Conservation (phyloP, 495 filamentous ascomycete genomes). For the Podospora tetraspora region DNA sequence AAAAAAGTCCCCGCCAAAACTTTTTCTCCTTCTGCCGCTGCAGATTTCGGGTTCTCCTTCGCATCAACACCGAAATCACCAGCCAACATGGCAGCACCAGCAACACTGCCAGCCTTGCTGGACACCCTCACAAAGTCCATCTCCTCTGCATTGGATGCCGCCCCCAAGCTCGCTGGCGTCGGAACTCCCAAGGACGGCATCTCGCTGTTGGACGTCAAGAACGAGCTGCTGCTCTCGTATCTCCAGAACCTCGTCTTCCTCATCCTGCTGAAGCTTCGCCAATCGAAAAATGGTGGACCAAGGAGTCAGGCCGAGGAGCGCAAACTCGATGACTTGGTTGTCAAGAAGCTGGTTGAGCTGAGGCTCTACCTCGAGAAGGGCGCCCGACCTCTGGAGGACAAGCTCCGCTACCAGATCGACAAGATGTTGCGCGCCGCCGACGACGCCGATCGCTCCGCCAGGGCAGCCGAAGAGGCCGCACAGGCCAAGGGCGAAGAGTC, state of each 20-base stretch:
- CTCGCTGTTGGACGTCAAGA: constrained; percentile 90
- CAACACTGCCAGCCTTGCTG: constrained; percentile 53
- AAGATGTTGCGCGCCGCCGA: constrained; percentile 84
- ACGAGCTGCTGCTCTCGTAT: constrained; percentile 91
- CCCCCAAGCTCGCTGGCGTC: constrained; percentile 53
- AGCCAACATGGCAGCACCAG: constrained; percentile 43
- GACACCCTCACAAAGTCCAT: constrained; percentile 61
- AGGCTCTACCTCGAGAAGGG: constrained; percentile 87
- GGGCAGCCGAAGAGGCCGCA: constrained; percentile 26
- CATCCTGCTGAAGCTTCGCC: constrained; percentile 73
- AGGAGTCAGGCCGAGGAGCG: constrained; percentile 32
- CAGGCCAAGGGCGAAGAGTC: constrained; percentile 23
- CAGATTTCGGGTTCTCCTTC: not conserved
- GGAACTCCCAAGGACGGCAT: constrained; percentile 74
- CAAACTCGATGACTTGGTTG: constrained; percentile 48
- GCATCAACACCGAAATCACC: not conserved
- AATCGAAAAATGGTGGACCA: constrained; percentile 36
- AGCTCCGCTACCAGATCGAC: constrained; percentile 81
- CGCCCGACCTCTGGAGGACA: constrained; percentile 78
- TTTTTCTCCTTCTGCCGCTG: not conserved
- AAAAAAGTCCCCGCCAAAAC: constrained; percentile 10
- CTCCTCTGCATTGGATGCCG: constrained; percentile 51
- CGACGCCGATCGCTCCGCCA: constrained; percentile 52
- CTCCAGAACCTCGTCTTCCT: constrained; percentile 90
- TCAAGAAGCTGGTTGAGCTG: constrained; percentile 78